phyloP scores from a whole-genome alignment of 805 yeast species.

The Candida glaebosa region DNA sequence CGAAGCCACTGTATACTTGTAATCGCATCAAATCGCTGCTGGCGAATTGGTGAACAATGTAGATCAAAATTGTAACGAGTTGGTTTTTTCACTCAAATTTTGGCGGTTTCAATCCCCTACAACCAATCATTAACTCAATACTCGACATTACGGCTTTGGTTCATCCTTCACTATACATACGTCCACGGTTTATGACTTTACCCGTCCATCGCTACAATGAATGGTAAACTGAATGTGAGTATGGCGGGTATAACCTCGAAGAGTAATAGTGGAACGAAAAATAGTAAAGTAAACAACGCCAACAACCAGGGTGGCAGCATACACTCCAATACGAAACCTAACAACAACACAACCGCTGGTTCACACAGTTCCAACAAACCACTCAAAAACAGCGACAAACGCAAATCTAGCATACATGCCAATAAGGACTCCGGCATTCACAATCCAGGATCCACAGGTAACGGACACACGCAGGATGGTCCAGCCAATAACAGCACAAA shows the following conservation, averaged over 20 bases:
- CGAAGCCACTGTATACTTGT: no score
- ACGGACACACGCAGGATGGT: neutral
- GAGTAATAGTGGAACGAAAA: neutral
- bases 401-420: neutral
- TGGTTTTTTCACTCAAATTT: neutral
- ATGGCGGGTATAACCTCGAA: constrained; percentile 3
- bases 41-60: no score
- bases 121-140: no score
- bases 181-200: neutral
- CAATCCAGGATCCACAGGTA: neutral
- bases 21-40: no score
- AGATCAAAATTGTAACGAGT: no score
- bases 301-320: neutral
- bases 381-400: neutral
- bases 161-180: neutral
- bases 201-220: constrained; percentile 1
- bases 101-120: neutral
- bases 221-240: constrained; percentile 2
- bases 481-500: neutral
- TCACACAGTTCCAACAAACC: neutral
- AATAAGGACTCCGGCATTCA: neutral
- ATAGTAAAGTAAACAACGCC: neutral
- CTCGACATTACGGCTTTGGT: neutral
- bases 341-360: neutral
- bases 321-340: constrained; percentile 1